Evolutionary conservation across 2,329 filamentous ascomycete species (phyloP), one percentile per base, ranked within the genome.

Genomic region (Exophiala sp.): DNA sequence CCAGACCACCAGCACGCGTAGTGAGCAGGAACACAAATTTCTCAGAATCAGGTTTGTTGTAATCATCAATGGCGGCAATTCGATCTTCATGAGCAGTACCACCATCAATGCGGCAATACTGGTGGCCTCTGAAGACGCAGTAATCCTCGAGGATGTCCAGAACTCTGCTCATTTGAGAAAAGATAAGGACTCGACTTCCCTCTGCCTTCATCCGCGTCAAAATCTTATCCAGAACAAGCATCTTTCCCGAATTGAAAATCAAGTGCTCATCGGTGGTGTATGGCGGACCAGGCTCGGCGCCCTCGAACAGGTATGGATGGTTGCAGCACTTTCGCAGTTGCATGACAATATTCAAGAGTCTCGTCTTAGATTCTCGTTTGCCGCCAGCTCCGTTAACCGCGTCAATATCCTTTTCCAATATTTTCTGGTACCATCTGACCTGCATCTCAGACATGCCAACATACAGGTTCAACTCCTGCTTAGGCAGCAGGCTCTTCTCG

Each of bases 371-470:
- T 73, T 99, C 94, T 56, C 91, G 88, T 75, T 96, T 99, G 47
- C 94, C 94, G 60, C 88, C 90, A 29, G 92, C 94, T 57, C 94
- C 94, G 63, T 99, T 99, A 65, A 99, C 92, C 11, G 94, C 94
- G 71, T 99, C 94, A 58, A 99, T 99, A 66, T 99, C 94, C 74
- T 97, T 99, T 68, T 99, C 94, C 2, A 99, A 78, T 64, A 99
- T 99, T 76, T 96, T 97, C 71, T 96, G 88, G 69, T 99, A 99
- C 92, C 94, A 99, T 68, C 94, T 95, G 63, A 96, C 83, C 71
- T 99, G 94, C 94, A 99, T 99, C 54, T 96, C 91, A 1, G 94
- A 91, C 92, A 99, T 96, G 62, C 92, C 94, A 62, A 99, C 87
- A 68, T 97, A 99, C 24, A 99, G 74, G 62, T 99, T 99, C 66